Evolutionary conservation across 441 rosid species (phyloP), one percentile per base, ranked within the genome.

Genomic region (Metrosideros polymorpha): DNA sequence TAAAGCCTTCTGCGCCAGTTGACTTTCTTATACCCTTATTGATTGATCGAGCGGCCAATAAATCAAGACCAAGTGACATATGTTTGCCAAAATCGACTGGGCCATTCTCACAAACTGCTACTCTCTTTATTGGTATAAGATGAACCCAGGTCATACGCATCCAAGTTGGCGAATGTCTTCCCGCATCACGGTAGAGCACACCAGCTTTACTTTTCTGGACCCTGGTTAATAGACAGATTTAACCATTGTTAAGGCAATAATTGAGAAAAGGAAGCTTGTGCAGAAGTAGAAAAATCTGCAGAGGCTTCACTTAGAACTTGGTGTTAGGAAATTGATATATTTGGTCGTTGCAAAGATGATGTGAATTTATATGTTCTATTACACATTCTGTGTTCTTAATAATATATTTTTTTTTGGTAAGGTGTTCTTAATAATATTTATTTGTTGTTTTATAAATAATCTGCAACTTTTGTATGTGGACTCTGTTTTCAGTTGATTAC

Each of bases 401-500:
- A 52, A n/a, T n/a, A 49, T 49, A 49, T 4, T 47, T 2, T 47
- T 25, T 75, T 35, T 75, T 13, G n/a, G n/a, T n/a, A n/a, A n/a
- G n/a, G 27, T 53, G 47, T 83, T 79, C 32, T 18, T 79, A 29
- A 25, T 7, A 52, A n/a, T 75, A 71, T 71, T 35, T 19, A 9
- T 45, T 9, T 45, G 9, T 61, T 32, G 12, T 12, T 49, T 5
- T 10, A 9, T 5, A 56, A 71, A 71, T 19, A 35, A 71, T 35
- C 79, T 71, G 47, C 47, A 71, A 39, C 57, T 89, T 71, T 52
- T 47, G 54, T 82, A 49, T 82, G 43, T 22, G 47, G 61, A 39
- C 47, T 83, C 87, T 87, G 47, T 86, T 66, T 88, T 54, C 93
- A 98, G 99, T 92, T 96, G 66, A 95, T 96, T 92, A 94, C 92